Conservation (phyloP, 1,284 basidiomycete genomes). For the Ustilago trichophora region DNA sequence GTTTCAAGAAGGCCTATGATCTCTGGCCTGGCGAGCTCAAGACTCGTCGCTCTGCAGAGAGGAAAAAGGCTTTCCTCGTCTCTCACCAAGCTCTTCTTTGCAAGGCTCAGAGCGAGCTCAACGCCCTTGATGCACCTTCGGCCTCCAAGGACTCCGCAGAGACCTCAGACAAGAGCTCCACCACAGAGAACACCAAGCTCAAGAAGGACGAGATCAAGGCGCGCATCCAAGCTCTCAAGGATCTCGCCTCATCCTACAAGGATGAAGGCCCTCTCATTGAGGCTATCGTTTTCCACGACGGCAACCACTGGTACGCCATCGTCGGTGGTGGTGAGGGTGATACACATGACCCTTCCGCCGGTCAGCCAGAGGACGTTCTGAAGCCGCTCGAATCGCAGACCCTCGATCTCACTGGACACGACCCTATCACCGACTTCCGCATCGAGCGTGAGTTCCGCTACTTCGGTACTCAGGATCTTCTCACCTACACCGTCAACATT, state of each 20-base stretch:
- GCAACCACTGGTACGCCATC: slow-evolving; percentile 64
- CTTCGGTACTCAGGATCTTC: slow-evolving; percentile 64
- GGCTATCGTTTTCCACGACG: slow-evolving; percentile 65
- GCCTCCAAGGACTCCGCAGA: slow-evolving; percentile 10
- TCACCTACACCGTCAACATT: slow-evolving; percentile 67
- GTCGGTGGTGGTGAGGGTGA: slow-evolving; percentile 67
- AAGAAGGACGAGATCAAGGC: slow-evolving; percentile 62
- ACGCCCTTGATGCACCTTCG: slow-evolving; percentile 25
- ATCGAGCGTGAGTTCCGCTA: slow-evolving; percentile 61
- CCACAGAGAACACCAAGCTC: slow-evolving; percentile 28
- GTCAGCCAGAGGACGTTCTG: slow-evolving; percentile 48
- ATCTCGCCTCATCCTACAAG: slow-evolving; percentile 55
- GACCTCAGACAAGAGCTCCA: slow-evolving; percentile 6
- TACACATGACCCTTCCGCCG: slow-evolving; percentile 47
- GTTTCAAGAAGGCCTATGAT: slow-evolving; percentile 65
- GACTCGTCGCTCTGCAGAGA: slow-evolving; percentile 58
- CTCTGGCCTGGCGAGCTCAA: slow-evolving; percentile 66
- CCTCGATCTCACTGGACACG: slow-evolving; percentile 55
- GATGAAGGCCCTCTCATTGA: slow-evolving; percentile 66
- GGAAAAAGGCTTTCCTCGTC: slow-evolving; percentile 61
- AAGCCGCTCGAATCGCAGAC: slow-evolving; percentile 32
- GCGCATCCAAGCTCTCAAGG: slow-evolving; percentile 60
- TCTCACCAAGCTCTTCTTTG: slow-evolving; percentile 59
- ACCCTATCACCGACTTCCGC: slow-evolving; percentile 64
- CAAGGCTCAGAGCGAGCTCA: slow-evolving; percentile 54